These are phyloP conservation scores for Globisporangium echinulatum DNA, from an alignment of 352 stramenopile species.

Conservation along the genomic window DNA sequence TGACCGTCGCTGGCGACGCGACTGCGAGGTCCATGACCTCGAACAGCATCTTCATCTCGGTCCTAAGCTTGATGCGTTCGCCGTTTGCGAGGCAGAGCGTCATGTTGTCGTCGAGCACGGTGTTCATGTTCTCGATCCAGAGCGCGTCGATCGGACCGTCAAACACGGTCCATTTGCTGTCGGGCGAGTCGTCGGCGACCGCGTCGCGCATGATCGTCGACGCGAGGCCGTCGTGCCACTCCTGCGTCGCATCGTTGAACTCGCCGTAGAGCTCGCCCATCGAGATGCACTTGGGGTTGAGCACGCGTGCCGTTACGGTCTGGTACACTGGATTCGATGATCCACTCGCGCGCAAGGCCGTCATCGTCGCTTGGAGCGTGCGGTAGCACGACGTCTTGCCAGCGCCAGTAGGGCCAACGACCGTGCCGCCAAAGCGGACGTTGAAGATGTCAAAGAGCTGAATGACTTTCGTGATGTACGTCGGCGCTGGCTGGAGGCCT, in stretches of 20 bases:
- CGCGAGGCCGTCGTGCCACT: slow-evolving; percentile 80
- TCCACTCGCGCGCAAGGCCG: slow-evolving; percentile 45
- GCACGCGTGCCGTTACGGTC: slow-evolving; percentile 52
- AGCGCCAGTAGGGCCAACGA: slow-evolving; percentile 83
- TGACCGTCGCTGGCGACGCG: slow-evolving; percentile 87
- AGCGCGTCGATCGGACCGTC: slow-evolving; percentile 93
- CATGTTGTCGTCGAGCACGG: slow-evolving; percentile 94
- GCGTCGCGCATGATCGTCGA: slow-evolving; percentile 79
- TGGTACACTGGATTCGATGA: slow-evolving; percentile 81
- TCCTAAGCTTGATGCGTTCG: slow-evolving; percentile 86
- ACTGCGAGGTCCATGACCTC: slow-evolving; percentile 92
- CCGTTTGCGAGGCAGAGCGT: slow-evolving; percentile 92
- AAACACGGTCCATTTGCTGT: slow-evolving; percentile 90
- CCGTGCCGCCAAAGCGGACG: slow-evolving; percentile 87
- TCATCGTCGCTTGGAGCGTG: slow-evolving; percentile 86
- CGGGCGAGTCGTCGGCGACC: slow-evolving; percentile 51
- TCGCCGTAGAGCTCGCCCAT: slow-evolving; percentile 85
- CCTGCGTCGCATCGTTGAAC: slow-evolving; percentile 87
- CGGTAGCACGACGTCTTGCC: slow-evolving; percentile 87
- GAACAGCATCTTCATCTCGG: slow-evolving; percentile 93
- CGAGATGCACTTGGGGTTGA: slow-evolving; percentile 86
- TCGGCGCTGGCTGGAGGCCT: slow-evolving; percentile 55
- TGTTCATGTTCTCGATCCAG: slow-evolving; percentile 97
- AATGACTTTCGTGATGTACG: slow-evolving; percentile 91
- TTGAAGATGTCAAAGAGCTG: slow-evolving; percentile 94